Conservation (phyloP, 1,139 yeast genomes). For the Groenewaldozyma sp. region DNA sequence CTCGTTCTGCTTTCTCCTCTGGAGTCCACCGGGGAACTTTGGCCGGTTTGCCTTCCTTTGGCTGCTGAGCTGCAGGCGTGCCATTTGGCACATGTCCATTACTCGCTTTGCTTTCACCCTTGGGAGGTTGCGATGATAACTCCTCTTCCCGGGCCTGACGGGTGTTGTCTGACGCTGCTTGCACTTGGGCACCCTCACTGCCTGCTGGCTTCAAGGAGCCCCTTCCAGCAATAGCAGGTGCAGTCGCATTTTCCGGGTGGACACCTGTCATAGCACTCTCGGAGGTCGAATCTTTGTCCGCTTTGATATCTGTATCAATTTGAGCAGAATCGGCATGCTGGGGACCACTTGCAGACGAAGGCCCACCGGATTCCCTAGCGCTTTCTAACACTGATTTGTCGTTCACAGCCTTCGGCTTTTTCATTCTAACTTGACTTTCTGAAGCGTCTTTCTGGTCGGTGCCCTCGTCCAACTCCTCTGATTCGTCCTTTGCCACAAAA, state of each 20-base stretch:
- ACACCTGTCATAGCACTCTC: not conserved
- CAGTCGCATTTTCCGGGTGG: not conserved
- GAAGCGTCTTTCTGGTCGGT: conserved; percentile 9
- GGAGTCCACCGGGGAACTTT: no score
- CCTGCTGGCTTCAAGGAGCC: not conserved
- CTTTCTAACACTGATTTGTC: not conserved
- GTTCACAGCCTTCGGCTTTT: not conserved
- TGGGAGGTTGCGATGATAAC: no score
- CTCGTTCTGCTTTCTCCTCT: not conserved
- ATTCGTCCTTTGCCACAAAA: conserved; percentile 71
- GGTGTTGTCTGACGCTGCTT: not conserved
- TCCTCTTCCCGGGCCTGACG: not conserved
- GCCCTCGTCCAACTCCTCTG: conserved; percentile 23
- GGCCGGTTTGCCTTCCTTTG: not conserved
- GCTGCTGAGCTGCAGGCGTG: not conserved
- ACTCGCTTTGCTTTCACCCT: not conserved
- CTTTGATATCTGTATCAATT: not conserved
- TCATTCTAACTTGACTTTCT: not conserved
- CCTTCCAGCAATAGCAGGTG: no score
- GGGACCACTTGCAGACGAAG: no score
- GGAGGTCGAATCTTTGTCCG: not conserved
- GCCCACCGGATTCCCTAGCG: no score
- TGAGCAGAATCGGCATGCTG: not conserved
- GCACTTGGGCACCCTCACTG: not conserved
- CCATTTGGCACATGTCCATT: no score